phyloP scores from a whole-genome alignment of 106 monocot genomes.

The Dactylorhiza incarnata region DNA sequence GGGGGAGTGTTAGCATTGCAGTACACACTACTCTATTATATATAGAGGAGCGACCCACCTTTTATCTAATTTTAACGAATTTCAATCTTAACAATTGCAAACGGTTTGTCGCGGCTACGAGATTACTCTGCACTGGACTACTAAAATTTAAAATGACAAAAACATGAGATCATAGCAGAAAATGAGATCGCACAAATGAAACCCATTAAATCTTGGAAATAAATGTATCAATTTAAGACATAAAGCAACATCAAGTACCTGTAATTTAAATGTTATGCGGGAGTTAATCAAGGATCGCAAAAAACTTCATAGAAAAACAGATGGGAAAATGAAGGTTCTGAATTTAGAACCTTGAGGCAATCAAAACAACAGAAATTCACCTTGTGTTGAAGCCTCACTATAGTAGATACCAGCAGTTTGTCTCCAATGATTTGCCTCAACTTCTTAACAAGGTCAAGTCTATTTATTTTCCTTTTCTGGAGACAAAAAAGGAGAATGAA shows the following conservation, averaged over 20 bases:
- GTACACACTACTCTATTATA: too few relatives aligned
- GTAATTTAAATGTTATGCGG: neutral
- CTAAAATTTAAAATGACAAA: neutral
- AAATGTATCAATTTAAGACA: neutral
- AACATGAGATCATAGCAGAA: neutral
- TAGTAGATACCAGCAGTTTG: conserved; percentile 75
- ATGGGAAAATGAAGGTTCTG: neutral
- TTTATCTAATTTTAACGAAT: too few relatives aligned
- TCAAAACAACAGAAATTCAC: conserved; percentile 15
- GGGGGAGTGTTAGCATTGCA: too few relatives aligned
- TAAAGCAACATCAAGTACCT: neutral
- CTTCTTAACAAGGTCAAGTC: conserved; percentile 75
- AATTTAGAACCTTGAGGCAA: neutral
- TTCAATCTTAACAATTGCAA: neutral
- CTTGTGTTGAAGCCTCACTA: conserved; percentile 81
- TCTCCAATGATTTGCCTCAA: conserved; percentile 82
- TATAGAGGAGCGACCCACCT: too few relatives aligned
- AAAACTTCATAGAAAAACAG: neutral
- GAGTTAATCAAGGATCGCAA: neutral
- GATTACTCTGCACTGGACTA: neutral
- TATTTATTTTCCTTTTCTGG: conserved; percentile 59
- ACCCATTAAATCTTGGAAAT: neutral
- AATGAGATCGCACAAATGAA: neutral
- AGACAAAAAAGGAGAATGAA: conserved; percentile 4
- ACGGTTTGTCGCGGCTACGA: neutral